Conservation (phyloP, 768 basidiomycete species). For the Boletales sp. region DNA sequence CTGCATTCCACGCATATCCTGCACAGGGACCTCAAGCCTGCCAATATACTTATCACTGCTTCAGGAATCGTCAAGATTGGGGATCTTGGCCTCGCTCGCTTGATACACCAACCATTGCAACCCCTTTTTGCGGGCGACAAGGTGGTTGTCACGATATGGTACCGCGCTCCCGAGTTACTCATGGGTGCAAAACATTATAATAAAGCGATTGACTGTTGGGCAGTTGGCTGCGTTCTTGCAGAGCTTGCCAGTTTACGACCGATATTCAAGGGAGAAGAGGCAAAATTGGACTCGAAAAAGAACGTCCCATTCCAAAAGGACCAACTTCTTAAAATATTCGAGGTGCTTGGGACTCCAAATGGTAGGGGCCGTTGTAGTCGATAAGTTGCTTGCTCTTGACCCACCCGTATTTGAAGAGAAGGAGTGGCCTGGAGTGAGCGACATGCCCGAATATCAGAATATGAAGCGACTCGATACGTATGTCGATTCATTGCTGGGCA, state of each 20-base stretch:
- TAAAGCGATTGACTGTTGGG: conserved; percentile 96
- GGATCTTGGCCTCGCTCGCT: conserved; percentile 91
- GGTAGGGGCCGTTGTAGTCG: conserved; percentile 38
- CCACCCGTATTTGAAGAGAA: conserved; percentile 48
- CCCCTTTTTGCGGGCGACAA: conserved; percentile 93
- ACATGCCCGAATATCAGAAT: conserved; percentile 87
- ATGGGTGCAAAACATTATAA: conserved; percentile 98
- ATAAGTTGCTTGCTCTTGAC: conserved; percentile 1
- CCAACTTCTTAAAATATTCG: conserved; percentile 94
- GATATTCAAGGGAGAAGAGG: conserved; percentile 99
- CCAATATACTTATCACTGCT: conserved; percentile 94
- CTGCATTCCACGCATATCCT: conserved; percentile 93
- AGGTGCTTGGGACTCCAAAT: conserved; percentile 86
- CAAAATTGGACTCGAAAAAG: conserved; percentile 95
- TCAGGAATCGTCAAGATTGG: conserved; percentile 93
- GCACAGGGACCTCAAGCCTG: conserved; percentile 97
- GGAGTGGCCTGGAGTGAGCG: conserved; percentile 80
- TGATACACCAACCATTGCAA: conserved; percentile 89
- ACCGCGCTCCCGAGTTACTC: conserved; percentile 93
- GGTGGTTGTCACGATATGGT: conserved; percentile 99
- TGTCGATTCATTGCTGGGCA: conserved; percentile 25
- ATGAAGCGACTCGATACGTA: conserved; percentile 77
- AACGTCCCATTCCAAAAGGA: conserved; percentile 96
- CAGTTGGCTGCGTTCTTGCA: conserved; percentile 95
- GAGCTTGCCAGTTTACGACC: conserved; percentile 91